A percentile compares a stretch with the other conserved stretches of the same genome.
Evolutionary conservation across 2,329 filamentous ascomycete species (phyloP).

Genomic region (Hyphodiscus sp.): DNA sequence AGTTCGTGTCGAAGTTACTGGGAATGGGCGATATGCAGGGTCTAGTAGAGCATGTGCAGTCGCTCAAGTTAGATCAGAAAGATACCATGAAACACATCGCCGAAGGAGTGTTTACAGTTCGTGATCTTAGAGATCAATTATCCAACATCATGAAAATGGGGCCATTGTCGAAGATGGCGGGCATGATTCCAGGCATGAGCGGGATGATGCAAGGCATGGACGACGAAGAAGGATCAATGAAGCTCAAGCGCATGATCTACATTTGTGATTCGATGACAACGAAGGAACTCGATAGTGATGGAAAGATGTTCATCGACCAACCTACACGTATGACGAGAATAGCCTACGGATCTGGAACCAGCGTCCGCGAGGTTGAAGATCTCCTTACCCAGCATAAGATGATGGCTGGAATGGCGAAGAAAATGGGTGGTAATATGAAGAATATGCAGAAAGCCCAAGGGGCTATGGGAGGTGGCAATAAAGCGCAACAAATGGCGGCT

Average conservation of each 20-base stretch:
- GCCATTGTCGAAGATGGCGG: constrained; percentile 91
- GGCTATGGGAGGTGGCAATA: constrained; percentile 85
- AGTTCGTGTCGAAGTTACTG: constrained; percentile 88
- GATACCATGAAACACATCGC: constrained; percentile 99
- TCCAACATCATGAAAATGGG: constrained; percentile 99
- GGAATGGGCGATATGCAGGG: constrained; percentile 98
- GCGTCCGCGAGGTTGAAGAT: constrained; percentile 89
- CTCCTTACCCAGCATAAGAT: constrained; percentile 95
- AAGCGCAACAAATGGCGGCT: constrained; percentile 86
- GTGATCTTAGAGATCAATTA: constrained; percentile 90
- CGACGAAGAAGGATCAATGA: constrained; percentile 88
- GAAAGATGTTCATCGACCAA: constrained; percentile 88
- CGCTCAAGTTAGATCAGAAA: constrained; percentile 91
- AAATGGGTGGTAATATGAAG: constrained; percentile 96
- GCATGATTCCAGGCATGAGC: constrained; percentile 95
- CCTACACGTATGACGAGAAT: constrained; percentile 90
- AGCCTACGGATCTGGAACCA: constrained; percentile 83
- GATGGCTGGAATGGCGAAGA: constrained; percentile 99
- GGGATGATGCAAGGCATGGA: constrained; percentile 95
- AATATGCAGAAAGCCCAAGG: constrained; percentile 93
- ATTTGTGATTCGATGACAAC: constrained; percentile 98
- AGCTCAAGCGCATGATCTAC: constrained; percentile 97
- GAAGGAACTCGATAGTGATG: constrained; percentile 91
- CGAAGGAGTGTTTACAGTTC: constrained; percentile 91
- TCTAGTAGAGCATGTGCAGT: constrained; percentile 92